A percentile compares a stretch with the other conserved stretches of the same genome.
These are phyloP conservation scores for Mortierella sp. DNA, from an alignment of 371 early-diverging fungal species.

Conservation along the genomic window DNA sequence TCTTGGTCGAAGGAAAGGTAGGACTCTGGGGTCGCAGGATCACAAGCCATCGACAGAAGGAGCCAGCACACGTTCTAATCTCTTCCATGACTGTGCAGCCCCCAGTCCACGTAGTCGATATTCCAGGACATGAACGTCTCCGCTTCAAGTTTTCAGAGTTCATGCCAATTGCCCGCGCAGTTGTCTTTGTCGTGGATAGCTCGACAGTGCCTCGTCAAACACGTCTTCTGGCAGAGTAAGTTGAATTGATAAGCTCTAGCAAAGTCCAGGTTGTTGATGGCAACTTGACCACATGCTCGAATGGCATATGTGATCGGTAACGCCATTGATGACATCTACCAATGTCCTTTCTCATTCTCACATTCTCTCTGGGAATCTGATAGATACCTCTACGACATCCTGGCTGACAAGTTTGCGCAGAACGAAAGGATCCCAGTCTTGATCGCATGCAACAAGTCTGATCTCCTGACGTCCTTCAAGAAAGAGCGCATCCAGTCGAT, in stretches of 20 bases:
- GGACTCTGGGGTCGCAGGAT: neutral
- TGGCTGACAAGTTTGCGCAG: conserved; percentile 69
- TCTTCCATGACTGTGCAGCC: conserved; percentile 25
- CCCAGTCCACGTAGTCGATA: conserved; percentile 77
- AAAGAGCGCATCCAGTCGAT: conserved; percentile 68
- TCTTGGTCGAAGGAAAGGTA: conserved; percentile 57
- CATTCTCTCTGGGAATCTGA: too few species aligned
- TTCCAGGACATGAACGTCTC: conserved; percentile 90
- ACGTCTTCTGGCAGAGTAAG: conserved; percentile 66
- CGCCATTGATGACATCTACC: too few species aligned
- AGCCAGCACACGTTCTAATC: too few species aligned
- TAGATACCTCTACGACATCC: conserved; percentile 79
- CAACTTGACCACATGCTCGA: conserved; percentile 1
- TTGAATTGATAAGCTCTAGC: too few species aligned
- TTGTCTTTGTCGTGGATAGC: conserved; percentile 86
- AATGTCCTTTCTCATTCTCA: too few species aligned
- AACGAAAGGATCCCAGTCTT: conserved; percentile 70
- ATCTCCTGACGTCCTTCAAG: conserved; percentile 76
- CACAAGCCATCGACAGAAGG: too few species aligned
- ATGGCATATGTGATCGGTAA: neutral
- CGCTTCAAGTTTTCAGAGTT: conserved; percentile 78
- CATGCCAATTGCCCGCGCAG: conserved; percentile 73
- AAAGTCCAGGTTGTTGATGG: too few species aligned
- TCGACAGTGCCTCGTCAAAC: conserved; percentile 63
- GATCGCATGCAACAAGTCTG: conserved; percentile 88